These are phyloP conservation scores for Trametes polyzona DNA, from an alignment of 1,284 basidiomycete species.

Conservation along the genomic window DNA sequence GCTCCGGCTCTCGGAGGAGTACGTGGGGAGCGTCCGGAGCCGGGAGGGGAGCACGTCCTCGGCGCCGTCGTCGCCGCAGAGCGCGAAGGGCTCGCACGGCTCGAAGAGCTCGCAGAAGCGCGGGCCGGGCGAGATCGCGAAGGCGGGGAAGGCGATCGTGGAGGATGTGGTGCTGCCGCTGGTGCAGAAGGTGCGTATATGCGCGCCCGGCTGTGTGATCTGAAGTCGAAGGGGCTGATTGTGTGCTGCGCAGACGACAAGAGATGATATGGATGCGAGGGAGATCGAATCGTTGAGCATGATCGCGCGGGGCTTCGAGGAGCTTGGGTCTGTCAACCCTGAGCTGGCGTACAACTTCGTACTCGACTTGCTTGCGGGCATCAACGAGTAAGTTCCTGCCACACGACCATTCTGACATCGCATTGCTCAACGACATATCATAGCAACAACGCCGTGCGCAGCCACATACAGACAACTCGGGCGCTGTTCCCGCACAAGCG, in stretches of 20 bases:
- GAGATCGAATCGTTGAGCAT: constrained; percentile 90
- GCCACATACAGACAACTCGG: constrained; percentile 77
- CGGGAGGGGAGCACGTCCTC: constrained; percentile 54
- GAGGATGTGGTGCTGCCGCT: constrained; percentile 83
- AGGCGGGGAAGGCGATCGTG: constrained; percentile 73
- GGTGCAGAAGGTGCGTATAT: constrained; percentile 62
- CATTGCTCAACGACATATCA: constrained; percentile 21
- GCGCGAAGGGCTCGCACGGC: constrained; percentile 35
- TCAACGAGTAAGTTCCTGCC: constrained; percentile 81
- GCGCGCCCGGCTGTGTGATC: constrained; percentile 3
- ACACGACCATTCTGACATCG: neutral
- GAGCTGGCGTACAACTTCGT: constrained; percentile 86
- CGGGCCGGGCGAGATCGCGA: constrained; percentile 57
- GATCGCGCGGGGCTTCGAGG: constrained; percentile 87
- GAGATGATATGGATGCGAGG: constrained; percentile 84
- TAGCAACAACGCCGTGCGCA: constrained; percentile 74
- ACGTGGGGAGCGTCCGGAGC: constrained; percentile 69
- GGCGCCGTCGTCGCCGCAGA: constrained; percentile 47
- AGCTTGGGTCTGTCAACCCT: constrained; percentile 81
- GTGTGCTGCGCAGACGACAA: constrained; percentile 58
- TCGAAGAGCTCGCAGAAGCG: constrained; percentile 46
- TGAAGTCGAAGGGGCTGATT: too few relatives aligned
- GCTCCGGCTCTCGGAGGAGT: constrained; percentile 79
- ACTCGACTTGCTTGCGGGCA: constrained; percentile 87
- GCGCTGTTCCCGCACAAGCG: constrained; percentile 78